Percentiles rank a stretch among this genome's conserved stretches.
phyloP scores from a whole-genome alignment of 2,329 filamentous ascomycete species.

The Fusarium protoensiforme region DNA sequence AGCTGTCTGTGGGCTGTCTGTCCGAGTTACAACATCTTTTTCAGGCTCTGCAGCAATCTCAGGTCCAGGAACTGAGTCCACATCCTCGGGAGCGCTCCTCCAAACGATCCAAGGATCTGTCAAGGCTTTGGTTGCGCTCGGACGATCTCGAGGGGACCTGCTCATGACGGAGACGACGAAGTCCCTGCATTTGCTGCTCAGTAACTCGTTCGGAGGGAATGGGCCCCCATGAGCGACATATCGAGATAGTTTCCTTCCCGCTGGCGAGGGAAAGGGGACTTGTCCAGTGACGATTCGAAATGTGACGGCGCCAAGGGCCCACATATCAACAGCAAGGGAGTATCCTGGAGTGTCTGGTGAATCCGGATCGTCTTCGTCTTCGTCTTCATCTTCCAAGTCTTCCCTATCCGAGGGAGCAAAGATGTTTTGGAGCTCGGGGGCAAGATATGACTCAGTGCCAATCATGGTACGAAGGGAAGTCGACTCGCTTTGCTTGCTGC shows the following conservation, averaged over 20 bases:
- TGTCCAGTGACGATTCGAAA: neutral
- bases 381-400: neutral
- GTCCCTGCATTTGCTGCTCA: neutral
- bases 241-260: neutral
- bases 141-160: neutral
- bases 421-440: neutral
- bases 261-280: neutral
- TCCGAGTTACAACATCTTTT: neutral
- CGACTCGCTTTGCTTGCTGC: neutral
- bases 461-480: neutral
- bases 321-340: neutral
- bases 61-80: neutral
- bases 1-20: neutral
- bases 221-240: neutral
- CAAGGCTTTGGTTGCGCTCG: neutral
- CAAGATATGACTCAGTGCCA: neutral
- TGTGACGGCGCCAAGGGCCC: slow-evolving; percentile 2
- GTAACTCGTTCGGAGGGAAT: neutral
- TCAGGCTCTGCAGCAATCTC: neutral
- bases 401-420: neutral
- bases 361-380: neutral
- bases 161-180: neutral
- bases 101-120: neutral
- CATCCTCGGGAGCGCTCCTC: neutral
- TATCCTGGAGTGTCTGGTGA: neutral